Percentiles rank a stretch among this genome's conserved stretches.
These are phyloP conservation scores for Phycomyces blakesleeanus DNA, from an alignment of 192 early-diverging fungal species.

Conservation along the genomic window DNA sequence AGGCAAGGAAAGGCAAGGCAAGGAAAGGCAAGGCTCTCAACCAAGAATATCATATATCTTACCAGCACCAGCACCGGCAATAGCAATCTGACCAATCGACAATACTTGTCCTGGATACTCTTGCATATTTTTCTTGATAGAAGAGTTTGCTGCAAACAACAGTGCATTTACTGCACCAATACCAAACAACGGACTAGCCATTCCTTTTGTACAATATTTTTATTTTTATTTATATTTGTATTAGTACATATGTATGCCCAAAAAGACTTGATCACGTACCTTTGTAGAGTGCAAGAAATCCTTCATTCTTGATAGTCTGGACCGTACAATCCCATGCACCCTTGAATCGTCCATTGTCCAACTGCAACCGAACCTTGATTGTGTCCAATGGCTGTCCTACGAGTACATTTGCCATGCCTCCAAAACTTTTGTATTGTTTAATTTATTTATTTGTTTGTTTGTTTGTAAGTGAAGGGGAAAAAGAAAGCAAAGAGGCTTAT, in stretches of 20 bases:
- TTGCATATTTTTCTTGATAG: constrained; percentile 53
- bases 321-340: constrained; percentile 80
- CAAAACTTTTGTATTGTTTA: no score
- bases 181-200: constrained; percentile 78
- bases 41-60: no score
- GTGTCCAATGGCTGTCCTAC: constrained; percentile 83
- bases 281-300: constrained; percentile 75
- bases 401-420: constrained; percentile 61
- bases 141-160: constrained; percentile 78
- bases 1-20: neutral
- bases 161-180: constrained; percentile 84
- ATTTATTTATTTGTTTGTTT: no score
- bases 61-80: constrained; percentile 88
- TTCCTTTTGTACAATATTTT: constrained; percentile 39
- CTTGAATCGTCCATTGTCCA: constrained; percentile 59
- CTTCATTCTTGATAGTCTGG: constrained; percentile 79
- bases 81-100: constrained; percentile 63
- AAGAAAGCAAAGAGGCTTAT: no score
- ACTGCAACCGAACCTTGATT: constrained; percentile 76
- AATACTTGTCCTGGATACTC: constrained; percentile 45
- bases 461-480: no score
- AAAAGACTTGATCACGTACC: no score
- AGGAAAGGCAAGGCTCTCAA: neutral
- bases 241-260: no score
- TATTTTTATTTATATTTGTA: constrained; percentile 4